Evolutionary conservation across 2,329 filamentous ascomycete species (phyloP), one percentile per base, ranked within the genome.

Genomic region (Alternaria rosae): DNA sequence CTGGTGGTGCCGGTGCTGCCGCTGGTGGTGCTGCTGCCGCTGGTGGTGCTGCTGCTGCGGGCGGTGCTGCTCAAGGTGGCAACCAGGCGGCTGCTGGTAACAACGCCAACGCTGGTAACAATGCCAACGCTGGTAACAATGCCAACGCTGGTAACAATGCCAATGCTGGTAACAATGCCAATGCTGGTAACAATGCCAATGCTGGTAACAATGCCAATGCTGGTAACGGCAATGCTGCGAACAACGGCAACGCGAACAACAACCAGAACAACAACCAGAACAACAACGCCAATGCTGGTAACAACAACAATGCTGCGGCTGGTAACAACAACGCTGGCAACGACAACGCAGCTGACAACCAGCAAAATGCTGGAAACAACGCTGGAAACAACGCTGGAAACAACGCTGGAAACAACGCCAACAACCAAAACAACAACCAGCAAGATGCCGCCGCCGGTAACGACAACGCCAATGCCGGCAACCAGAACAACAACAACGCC

Each of bases 1-100:
- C 67, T 60, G 71, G 69, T 23, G 78, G 75, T 58, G 78, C 77
- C 30, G 79, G 70, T 41, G 76, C 71, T 21, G 35, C 35, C 9
- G 79, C 75, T 26, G 75, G 64, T 38, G 71, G 61, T 15, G 71
- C 61, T 48, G 73, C 62, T 35, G 35, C 55, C 25, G 17, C 20
- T 30, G 50, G 12, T 20, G 32, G 48, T 20, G 54, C 12, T 56
- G 77, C 76, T 43, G 79, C 70, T 42, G 79, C 75, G 26, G 75
- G 63, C 38, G 71, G 62, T 15, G 71, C 61, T 48, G 74, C 63
- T 42, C 32, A 54, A 26, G 30, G 32, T 44, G 53, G 38, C 25
- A 43, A 54, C 20, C 38, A 23, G 57, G 77, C 76, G 38, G 79
- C 70, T 43, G 43, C 54, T 28, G 51, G 38, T 21, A 54, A 28